Evolutionary conservation across 306 rosid genomes (phyloP).

Genomic region (Vigna radiata): DNA sequence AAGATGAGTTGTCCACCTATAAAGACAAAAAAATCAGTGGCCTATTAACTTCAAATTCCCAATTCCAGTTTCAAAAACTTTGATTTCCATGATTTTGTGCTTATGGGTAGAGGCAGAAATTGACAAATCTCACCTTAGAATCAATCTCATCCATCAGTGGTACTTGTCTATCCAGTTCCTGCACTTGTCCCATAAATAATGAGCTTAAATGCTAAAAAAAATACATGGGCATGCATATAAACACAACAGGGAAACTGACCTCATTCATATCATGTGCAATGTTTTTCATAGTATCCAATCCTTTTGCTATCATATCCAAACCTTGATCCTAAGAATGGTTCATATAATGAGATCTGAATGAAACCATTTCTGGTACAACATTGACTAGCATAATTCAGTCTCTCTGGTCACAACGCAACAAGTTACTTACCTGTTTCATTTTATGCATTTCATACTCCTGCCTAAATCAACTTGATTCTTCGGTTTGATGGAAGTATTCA

Average conservation of each 20-base stretch:
- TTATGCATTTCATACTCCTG: conserved; percentile 93
- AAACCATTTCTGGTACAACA: conserved; percentile 18
- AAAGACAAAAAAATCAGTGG: conserved; percentile 40
- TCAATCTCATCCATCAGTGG: conserved; percentile 99
- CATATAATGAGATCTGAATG: conserved; percentile 35
- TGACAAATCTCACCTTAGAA: conserved; percentile 67
- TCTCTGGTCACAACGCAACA: conserved; percentile 14
- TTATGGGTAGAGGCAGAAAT: neutral
- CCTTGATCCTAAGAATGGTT: conserved; percentile 85
- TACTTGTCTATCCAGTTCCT: conserved; percentile 98
- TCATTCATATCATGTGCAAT: conserved; percentile 99
- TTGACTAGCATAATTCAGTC: neutral
- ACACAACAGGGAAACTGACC: conserved; percentile 53
- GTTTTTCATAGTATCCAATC: conserved; percentile 88
- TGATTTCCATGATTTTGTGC: conserved; percentile 9
- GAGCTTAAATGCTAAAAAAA: neutral
- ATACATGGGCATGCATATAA: neutral
- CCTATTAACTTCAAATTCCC: conserved; percentile 35
- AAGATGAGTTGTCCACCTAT: conserved; percentile 88
- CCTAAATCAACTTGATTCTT: conserved; percentile 83
- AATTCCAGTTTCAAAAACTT: neutral
- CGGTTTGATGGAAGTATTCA: conserved; percentile 80
- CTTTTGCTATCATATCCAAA: conserved; percentile 88
- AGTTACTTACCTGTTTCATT: conserved; percentile 70
- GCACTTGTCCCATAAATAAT: conserved; percentile 44